These are phyloP conservation scores for Leccinum fibrillosum DNA, from an alignment of 768 basidiomycete species.

Conservation along the genomic window DNA sequence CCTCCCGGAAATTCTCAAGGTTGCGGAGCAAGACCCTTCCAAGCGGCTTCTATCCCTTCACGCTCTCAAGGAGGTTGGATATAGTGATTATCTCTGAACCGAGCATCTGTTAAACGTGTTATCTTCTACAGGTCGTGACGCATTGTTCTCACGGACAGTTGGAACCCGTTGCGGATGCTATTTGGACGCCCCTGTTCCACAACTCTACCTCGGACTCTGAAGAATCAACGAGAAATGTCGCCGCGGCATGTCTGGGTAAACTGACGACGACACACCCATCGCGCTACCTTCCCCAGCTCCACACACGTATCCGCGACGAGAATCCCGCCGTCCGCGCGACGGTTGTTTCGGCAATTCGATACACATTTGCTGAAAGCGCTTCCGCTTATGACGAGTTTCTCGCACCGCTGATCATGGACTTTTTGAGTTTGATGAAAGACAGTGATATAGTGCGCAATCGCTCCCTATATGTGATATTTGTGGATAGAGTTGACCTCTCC, in stretches of 20 bases:
- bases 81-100: not conserved
- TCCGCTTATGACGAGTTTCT: slow-evolving; percentile 88
- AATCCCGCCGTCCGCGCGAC: slow-evolving; percentile 78
- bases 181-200: slow-evolving; percentile 92
- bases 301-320: slow-evolving; percentile 69
- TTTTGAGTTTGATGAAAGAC: slow-evolving; percentile 89
- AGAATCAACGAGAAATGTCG: slow-evolving; percentile 90
- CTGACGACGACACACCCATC: slow-evolving; percentile 89
- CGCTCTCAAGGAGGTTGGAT: slow-evolving; percentile 82
- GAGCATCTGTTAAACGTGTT: not conserved
- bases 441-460: slow-evolving; percentile 64
- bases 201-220: slow-evolving; percentile 81
- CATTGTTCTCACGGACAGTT: slow-evolving; percentile 84
- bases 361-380: slow-evolving; percentile 84
- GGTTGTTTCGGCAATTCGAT: slow-evolving; percentile 88
- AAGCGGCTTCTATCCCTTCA: slow-evolving; percentile 85
- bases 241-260: slow-evolving; percentile 95
- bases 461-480: not conserved
- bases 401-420: slow-evolving; percentile 83
- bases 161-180: slow-evolving; percentile 79
- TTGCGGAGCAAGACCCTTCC: slow-evolving; percentile 70
- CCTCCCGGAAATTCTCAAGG: slow-evolving; percentile 79
- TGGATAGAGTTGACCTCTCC: not conserved
- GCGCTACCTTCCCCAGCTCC: slow-evolving; percentile 88
- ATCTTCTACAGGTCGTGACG: slow-evolving; percentile 68